Evolutionary conservation across 177 flowering plant species (phyloP), one percentile per base, ranked within the genome.

Genomic region (Vitis hybrid): DNA sequence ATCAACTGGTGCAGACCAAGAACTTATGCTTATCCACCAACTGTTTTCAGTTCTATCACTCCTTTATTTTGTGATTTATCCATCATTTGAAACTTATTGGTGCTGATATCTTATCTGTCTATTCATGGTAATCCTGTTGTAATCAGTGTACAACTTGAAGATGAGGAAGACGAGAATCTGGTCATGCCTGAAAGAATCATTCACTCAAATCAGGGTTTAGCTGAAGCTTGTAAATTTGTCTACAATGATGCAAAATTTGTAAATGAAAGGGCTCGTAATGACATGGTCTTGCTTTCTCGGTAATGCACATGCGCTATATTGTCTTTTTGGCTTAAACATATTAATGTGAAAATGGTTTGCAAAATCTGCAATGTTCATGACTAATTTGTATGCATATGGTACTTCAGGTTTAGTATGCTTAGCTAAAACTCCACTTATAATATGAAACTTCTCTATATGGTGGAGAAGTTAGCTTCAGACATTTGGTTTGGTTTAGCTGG

Each of bases 241-340:
- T 73, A 77, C 74, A 94, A 94, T 76, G 98, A 94, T 82, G 98
- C 97, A 6, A 91, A 89, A 76, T 92, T 76, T 81, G 93, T 94
- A 15, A 92, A 91, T 82, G 98, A 94, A 77, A 86, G 98, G 80
- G 98, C 97, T 68, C 90, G 92, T 15, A 90, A 82, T 76, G 98
- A 92, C 75, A 87, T 94, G 49, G 72, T 92, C 75, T 78, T 92
- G 74, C 97, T 94, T 73, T 92, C 97, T 63, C 94, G 98, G 98
- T 94, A 92, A 74, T 65, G 24, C 62, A 27, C 54, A 75, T 11
- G 15, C 14, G 21, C 66, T 40, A 40, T 4, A 52, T 1, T 62
- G 14, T 70, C n/a, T 21, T 46, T 11, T 24, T 15, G 32, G 4
- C 35, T 51, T 57, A 19, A 24, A 3, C n/a, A 19, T 61, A 54